A percentile compares a stretch with the other conserved stretches of the same genome.
Conservation (phyloP, 306 rosid genomes). For the Bauhinia variegata region DNA sequence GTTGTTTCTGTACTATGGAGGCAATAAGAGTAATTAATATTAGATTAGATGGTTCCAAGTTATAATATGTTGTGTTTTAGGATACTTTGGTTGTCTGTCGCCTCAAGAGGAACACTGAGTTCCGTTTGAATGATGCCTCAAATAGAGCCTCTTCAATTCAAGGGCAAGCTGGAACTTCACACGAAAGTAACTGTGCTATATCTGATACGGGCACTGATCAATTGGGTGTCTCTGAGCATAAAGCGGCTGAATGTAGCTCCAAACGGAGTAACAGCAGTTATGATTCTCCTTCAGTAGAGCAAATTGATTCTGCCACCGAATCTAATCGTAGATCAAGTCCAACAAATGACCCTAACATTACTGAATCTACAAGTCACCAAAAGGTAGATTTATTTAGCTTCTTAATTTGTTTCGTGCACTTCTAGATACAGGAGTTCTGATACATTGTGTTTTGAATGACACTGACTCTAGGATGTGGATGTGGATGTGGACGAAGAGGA, state of each 20-base stretch:
- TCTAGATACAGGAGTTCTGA: neutral
- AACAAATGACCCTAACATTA: conserved; percentile 42
- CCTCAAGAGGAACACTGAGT: conserved; percentile 73
- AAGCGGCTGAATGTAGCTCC: conserved; percentile 54
- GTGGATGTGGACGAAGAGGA: conserved; percentile 80
- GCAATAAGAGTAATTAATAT: neutral
- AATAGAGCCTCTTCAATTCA: conserved; percentile 64
- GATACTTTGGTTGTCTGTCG: conserved; percentile 89
- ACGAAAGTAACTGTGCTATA: conserved; percentile 47
- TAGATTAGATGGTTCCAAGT: neutral
- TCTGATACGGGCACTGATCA: conserved; percentile 47
- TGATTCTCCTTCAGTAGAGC: conserved; percentile 71
- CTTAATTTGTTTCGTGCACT: neutral
- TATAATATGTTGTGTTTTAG: conserved; percentile 37
- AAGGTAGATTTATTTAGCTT: conserved; percentile 47
- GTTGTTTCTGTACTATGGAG: neutral
- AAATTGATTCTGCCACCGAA: conserved; percentile 66
- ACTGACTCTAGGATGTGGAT: conserved; percentile 47
- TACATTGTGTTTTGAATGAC: conserved; percentile 3
- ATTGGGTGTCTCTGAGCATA: conserved; percentile 42
- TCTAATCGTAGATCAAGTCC: conserved; percentile 51
- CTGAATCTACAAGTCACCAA: conserved; percentile 46
- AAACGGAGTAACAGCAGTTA: conserved; percentile 60
- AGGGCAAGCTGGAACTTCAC: conserved; percentile 36
- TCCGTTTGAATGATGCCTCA: conserved; percentile 48